Conservation (phyloP, 23 red algal species). For the Gracilaria gracilis region DNA sequence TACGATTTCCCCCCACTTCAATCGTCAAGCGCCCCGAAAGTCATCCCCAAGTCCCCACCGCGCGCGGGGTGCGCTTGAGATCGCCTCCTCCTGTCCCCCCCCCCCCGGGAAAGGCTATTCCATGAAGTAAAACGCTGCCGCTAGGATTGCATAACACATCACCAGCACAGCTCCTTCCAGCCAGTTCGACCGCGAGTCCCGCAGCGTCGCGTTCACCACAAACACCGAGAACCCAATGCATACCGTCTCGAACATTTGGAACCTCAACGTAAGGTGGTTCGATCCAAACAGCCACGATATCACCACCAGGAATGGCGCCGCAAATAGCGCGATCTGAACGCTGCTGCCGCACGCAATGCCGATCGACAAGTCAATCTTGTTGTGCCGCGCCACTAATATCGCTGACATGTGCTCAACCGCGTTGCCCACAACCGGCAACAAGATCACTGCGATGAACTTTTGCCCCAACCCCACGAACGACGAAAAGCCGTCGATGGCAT, state of each 20-base stretch:
- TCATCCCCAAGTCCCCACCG: neutral
- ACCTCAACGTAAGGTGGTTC: conserved; percentile 80
- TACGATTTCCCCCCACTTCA: too few relatives aligned
- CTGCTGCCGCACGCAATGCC: conserved; percentile 91
- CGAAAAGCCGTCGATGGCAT: conserved; percentile 84
- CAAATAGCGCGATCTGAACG: conserved; percentile 98
- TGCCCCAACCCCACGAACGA: conserved; percentile 56
- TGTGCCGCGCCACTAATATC: conserved; percentile 84
- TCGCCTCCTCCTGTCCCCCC: neutral
- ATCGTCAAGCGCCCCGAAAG: too few relatives aligned
- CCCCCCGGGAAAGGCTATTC: neutral
- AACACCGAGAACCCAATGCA: conserved; percentile 80
- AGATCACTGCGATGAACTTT: conserved; percentile 90
- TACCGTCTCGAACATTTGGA: conserved; percentile 81
- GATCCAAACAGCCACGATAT: conserved; percentile 86
- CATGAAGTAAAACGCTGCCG: conserved; percentile 84
- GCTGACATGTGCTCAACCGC: conserved; percentile 95
- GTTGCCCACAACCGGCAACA: conserved; percentile 97
- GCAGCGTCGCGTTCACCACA: conserved; percentile 89
- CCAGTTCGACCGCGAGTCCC: conserved; percentile 91
- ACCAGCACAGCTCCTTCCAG: conserved; percentile 92
- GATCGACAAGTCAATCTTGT: conserved; percentile 95
- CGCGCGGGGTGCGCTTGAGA: neutral
- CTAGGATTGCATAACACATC: conserved; percentile 81
- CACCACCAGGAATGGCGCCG: conserved; percentile 88